Conservation (phyloP, 2,329 filamentous ascomycete genomes). For the Ophioceras dolichostomum region DNA sequence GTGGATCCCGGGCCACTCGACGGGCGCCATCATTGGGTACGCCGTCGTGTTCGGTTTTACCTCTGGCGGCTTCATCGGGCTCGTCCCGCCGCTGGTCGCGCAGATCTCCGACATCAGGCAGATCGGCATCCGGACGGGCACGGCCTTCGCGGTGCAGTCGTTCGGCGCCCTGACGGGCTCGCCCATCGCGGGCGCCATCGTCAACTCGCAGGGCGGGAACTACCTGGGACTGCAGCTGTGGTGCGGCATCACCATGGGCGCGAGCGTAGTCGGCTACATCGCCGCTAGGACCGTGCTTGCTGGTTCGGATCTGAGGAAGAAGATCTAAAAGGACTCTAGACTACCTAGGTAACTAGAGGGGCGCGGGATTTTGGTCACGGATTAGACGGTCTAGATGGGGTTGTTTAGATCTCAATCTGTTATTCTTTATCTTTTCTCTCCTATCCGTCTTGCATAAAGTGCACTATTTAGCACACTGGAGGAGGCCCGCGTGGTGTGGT, state of each 20-base stretch:
- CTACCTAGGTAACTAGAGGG: too few species aligned
- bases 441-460: too few species aligned
- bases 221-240: constrained; percentile 44
- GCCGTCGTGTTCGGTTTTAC: constrained; percentile 51
- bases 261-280: constrained; percentile 12
- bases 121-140: constrained; percentile 46
- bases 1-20: constrained; percentile 26
- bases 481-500: too few species aligned
- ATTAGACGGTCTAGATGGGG: too few species aligned
- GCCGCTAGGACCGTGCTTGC: constrained; percentile 13
- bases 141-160: constrained; percentile 41
- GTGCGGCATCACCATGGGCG: constrained; percentile 30
- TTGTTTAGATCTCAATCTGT: too few species aligned
- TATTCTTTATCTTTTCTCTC: too few species aligned
- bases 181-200: constrained; percentile 43
- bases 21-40: constrained; percentile 46
- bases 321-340: constrained; percentile 10
- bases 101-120: constrained; percentile 48
- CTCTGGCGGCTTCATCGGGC: constrained; percentile 49
- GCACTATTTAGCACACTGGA: too few species aligned
- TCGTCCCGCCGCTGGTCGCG: constrained; percentile 43
- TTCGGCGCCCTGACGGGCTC: constrained; percentile 44
- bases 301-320: constrained; percentile 11
- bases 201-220: constrained; percentile 26
- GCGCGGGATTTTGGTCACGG: too few species aligned